Percentiles rank a stretch among this genome's conserved stretches.
These are phyloP conservation scores for Penicillium mononematosum DNA, from an alignment of 495 filamentous ascomycete species.

Conservation along the genomic window DNA sequence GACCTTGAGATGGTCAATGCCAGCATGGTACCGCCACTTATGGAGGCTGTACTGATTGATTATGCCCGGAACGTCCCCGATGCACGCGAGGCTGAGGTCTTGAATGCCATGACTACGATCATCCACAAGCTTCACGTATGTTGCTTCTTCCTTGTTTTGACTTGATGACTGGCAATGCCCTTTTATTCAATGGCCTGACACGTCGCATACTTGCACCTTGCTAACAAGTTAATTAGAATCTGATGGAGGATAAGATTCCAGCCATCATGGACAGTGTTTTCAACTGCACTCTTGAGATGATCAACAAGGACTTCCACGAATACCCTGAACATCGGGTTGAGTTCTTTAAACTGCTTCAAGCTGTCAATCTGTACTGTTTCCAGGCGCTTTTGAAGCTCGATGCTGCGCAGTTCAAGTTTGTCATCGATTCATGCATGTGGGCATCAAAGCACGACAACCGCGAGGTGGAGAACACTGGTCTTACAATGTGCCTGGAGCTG, in stretches of 20 bases:
- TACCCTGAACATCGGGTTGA: slow-evolving; percentile 97
- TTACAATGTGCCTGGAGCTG: slow-evolving; percentile 97
- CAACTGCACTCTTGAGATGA: slow-evolving; percentile 98
- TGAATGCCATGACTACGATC: slow-evolving; percentile 96
- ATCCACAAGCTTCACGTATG: slow-evolving; percentile 93
- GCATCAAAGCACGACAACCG: slow-evolving; percentile 99
- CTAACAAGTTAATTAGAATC: slow-evolving; percentile 46
- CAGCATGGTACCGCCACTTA: slow-evolving; percentile 93
- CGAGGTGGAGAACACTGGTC: slow-evolving; percentile 94
- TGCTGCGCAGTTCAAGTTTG: slow-evolving; percentile 94
- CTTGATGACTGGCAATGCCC: neutral
- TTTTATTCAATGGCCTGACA: neutral
- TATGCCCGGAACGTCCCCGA: slow-evolving; percentile 97
- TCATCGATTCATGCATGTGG: slow-evolving; percentile 99
- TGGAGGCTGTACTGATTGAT: slow-evolving; percentile 91
- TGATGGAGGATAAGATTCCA: slow-evolving; percentile 98
- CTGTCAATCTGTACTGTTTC: slow-evolving; percentile 97
- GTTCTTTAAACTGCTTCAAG: slow-evolving; percentile 94
- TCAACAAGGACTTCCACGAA: slow-evolving; percentile 99
- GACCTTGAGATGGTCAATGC: slow-evolving; percentile 88
- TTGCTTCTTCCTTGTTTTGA: slow-evolving; percentile 21
- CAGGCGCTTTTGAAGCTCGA: slow-evolving; percentile 90
- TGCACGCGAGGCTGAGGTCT: slow-evolving; percentile 92
- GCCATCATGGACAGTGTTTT: slow-evolving; percentile 98
- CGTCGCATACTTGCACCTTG: neutral